Conservation (phyloP, 495 filamentous ascomycete genomes). For the Cryomyces minteri region DNA sequence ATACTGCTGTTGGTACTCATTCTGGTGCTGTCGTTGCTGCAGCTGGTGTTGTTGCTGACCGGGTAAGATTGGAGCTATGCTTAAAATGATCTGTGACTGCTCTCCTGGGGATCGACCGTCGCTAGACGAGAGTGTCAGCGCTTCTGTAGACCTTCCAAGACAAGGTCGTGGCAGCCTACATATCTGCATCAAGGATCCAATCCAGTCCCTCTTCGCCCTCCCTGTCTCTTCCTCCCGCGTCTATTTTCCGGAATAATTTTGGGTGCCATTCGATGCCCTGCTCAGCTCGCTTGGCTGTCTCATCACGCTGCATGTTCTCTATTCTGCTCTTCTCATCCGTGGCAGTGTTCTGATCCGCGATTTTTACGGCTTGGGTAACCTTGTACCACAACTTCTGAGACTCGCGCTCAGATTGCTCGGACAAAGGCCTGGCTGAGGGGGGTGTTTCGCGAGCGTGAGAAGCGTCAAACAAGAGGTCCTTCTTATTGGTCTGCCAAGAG, state of each 20-base stretch:
- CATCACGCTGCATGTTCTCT: constrained; percentile 78
- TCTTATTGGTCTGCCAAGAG: constrained; percentile 53
- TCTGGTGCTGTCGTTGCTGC: background rate
- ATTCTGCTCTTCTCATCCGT: constrained; percentile 92
- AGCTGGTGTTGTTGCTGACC: constrained; percentile 31
- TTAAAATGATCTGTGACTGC: constrained; percentile 67
- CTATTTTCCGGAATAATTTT: constrained; percentile 58
- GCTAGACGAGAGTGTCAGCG: constrained; percentile 22
- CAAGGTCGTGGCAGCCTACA: constrained; percentile 35
- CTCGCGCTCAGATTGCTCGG: constrained; percentile 81
- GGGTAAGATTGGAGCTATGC: constrained; percentile 68
- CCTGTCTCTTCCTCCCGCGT: constrained; percentile 51
- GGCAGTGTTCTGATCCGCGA: constrained; percentile 69
- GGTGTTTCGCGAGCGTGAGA: constrained; percentile 53
- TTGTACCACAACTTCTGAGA: constrained; percentile 74
- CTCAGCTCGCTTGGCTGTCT: constrained; percentile 63
- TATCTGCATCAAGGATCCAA: constrained; percentile 80
- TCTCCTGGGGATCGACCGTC: constrained; percentile 48
- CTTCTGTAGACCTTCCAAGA: background rate
- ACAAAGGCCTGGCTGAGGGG: constrained; percentile 55
- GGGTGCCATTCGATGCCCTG: constrained; percentile 84
- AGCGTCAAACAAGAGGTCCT: constrained; percentile 80
- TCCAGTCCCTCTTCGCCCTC: constrained; percentile 82
- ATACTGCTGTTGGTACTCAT: background rate
- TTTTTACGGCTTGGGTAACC: constrained; percentile 62